These are phyloP conservation scores for Penicillium sp. DNA, from an alignment of 2,329 filamentous ascomycete species.

Conservation along the genomic window DNA sequence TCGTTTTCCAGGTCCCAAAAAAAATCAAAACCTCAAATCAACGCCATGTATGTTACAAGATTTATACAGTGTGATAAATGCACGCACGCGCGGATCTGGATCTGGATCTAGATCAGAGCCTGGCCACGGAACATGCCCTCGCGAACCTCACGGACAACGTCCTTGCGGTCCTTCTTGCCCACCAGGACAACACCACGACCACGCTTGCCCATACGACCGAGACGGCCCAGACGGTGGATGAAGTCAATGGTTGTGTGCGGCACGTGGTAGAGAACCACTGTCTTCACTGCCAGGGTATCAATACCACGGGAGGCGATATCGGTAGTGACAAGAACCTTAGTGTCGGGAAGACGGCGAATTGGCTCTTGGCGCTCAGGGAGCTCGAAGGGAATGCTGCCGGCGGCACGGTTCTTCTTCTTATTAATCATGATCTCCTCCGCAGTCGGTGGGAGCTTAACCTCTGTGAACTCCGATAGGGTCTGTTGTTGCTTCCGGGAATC, in stretches of 20 bases:
- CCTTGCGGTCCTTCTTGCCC: conserved; percentile 82
- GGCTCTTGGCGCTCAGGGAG: conserved; percentile 37
- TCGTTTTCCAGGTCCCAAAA: conserved; percentile 10
- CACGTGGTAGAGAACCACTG: conserved; percentile 95
- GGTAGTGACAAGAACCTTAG: conserved; percentile 90
- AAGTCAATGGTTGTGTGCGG: conserved; percentile 97
- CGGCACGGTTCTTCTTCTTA: conserved; percentile 31
- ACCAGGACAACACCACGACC: conserved; percentile 88
- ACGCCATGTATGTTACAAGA: conserved; percentile 24
- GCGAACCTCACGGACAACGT: conserved; percentile 87
- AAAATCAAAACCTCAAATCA: conserved; percentile 12
- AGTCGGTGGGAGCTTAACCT: conserved; percentile 38
- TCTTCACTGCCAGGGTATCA: conserved; percentile 85
- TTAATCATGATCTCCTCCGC: conserved; percentile 36
- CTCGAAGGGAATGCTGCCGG: conserved; percentile 44
- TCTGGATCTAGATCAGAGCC: conserved; percentile 62
- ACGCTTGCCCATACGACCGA: conserved; percentile 87
- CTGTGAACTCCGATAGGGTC: conserved; percentile 72
- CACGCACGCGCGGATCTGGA: not conserved
- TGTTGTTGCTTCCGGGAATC: conserved; percentile 74
- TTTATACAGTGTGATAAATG: conserved; percentile 15
- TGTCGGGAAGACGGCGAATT: conserved; percentile 64
- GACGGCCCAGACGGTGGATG: conserved; percentile 89
- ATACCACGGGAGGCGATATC: conserved; percentile 91
- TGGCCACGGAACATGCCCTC: conserved; percentile 84